Evolutionary conservation across 2,329 filamentous ascomycete species (phyloP).

Genomic region (Xylariomycetidae sp.): DNA sequence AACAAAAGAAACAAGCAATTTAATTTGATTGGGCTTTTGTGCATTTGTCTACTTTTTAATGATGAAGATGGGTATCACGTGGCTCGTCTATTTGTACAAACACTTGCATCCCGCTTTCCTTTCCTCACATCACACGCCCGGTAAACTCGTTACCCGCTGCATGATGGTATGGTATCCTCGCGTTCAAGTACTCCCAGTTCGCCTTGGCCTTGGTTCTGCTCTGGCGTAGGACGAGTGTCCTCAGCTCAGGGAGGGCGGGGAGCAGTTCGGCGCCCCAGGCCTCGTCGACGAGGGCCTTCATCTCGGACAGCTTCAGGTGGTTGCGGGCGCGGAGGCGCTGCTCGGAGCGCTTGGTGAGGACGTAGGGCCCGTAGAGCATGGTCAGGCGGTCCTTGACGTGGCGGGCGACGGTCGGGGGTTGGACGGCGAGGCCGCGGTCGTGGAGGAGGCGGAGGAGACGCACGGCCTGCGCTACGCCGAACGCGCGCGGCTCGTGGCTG

Average conservation of each 20-base stretch:
- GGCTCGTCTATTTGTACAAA: no score
- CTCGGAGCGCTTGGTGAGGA: conserved; percentile 12
- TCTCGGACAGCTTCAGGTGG: conserved; percentile 24
- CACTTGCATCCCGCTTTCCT: no score
- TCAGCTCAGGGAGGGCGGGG: conserved; percentile 22
- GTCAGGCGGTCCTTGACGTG: conserved; percentile 25
- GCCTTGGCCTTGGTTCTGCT: no score
- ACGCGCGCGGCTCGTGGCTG: conserved; percentile 12
- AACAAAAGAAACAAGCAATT: no score
- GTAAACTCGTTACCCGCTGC: no score
- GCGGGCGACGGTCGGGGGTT: conserved; percentile 15
- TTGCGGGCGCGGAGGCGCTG: conserved; percentile 18
- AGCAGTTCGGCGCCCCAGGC: conserved; percentile 31
- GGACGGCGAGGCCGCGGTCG: conserved; percentile 25
- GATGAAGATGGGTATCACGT: no score
- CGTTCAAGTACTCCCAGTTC: no score
- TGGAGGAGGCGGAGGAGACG: conserved; percentile 28
- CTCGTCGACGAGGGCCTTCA: conserved; percentile 30
- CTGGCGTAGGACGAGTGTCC: conserved; percentile 17
- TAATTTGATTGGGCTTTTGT: no score
- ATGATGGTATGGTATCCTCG: no score
- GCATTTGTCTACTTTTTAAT: no score
- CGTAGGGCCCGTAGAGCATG: conserved; percentile 26
- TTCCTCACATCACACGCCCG: no score
- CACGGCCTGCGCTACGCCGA: conserved; percentile 26